These are phyloP conservation scores for Blastomyces emzantsi DNA, from an alignment of 2,329 filamentous ascomycete species.

Conservation along the genomic window DNA sequence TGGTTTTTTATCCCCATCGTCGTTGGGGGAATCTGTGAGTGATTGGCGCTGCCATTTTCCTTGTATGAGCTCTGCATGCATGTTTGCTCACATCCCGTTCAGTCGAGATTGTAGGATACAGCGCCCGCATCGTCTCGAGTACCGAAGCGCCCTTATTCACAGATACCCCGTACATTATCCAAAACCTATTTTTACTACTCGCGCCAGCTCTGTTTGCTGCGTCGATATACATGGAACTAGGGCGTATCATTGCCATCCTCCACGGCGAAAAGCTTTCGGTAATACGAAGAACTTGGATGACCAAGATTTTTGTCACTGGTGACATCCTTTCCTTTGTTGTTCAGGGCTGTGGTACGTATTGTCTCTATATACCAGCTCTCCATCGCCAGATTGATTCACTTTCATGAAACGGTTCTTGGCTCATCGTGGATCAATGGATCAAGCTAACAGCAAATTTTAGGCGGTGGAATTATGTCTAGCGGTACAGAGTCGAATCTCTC, in stretches of 20 bases:
- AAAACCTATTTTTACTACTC: conserved; percentile 25
- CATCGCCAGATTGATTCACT: neutral
- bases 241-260: conserved; percentile 25
- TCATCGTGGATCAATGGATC: neutral
- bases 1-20: conserved; percentile 25
- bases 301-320: conserved; percentile 23
- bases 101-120: conserved; percentile 17
- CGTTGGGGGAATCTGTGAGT: conserved; percentile 25
- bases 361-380: neutral
- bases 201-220: conserved; percentile 32
- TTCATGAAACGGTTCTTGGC: neutral
- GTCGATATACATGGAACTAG: conserved; percentile 28
- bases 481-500: conserved; percentile 22
- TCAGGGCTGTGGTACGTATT: conserved; percentile 15
- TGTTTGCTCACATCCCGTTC: neutral
- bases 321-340: conserved; percentile 22
- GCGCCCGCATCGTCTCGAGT: conserved; percentile 9
- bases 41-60: neutral
- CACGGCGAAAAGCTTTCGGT: conserved; percentile 23
- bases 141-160: conserved; percentile 11
- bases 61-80: neutral
- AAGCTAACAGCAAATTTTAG: conserved; percentile 17
- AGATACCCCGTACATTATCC: conserved; percentile 22
- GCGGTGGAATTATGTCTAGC: conserved; percentile 35
- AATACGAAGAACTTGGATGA: conserved; percentile 24